Evolutionary conservation across 768 basidiomycete species (phyloP), one percentile per base, ranked within the genome.

Genomic region (Leccinum uliginosum): DNA sequence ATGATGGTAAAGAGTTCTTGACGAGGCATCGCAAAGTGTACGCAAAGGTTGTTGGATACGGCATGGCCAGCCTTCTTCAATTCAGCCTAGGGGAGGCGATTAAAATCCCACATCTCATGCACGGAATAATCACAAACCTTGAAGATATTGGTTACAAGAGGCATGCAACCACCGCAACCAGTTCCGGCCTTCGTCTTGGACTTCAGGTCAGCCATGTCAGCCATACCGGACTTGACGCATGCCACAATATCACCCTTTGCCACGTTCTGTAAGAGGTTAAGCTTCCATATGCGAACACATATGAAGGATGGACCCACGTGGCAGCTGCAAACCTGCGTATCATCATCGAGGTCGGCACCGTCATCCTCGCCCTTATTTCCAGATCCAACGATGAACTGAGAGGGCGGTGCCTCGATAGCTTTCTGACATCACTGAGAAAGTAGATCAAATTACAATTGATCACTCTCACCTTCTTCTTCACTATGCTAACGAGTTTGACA

Each of bases 111-210:
- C 17, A 17, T 35, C 6, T 17, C 35, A 35, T 3, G 6, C 35
- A 35, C 17, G 35, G 17, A 35, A 35, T 17, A 35, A 8, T 17
- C 35, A 17, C 35, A 35, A 35, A 70, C 74, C 61, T 76, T 76
- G 69, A 76, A 73, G 26, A 75, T 71, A 56, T 62, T 74, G 24
- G 75, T 78, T 21, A 67, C 62, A 43, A 88, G 72, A 4, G 87
- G 87, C 55, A 86, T 71, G 64, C 87, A 89, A 46, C 87, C 89
- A 44, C 87, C 87, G 59, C 87, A 90, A 2, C 87, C 87, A 1
- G 83, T 83, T 4, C 86, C 86, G 6, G 77, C 82, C 67, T 89
- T 91, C 6, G 87, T 89, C 68, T 82, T 82, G 27, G 69, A 60
- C 68, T 88, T 89, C 60, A 89, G 69, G 46, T 77, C 80, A 4